Percentiles rank a stretch among this genome's conserved stretches.
Conservation (phyloP, 75 land plant genomes). For the Cryptomeria japonica region DNA sequence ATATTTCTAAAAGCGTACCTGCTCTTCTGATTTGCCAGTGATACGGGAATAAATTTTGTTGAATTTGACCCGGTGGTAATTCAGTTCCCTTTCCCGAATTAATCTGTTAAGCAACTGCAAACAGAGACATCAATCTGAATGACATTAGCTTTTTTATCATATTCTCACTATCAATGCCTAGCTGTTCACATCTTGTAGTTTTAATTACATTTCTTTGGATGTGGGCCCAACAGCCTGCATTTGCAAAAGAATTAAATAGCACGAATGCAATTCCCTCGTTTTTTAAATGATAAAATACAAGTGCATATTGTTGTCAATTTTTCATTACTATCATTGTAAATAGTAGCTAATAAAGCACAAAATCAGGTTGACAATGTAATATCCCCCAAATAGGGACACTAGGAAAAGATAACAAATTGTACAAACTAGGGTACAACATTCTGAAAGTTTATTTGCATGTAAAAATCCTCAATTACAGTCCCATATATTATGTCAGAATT, state of each 20-base stretch:
- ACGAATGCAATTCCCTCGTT: background rate
- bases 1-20: conserved; percentile 41
- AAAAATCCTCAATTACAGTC: too few species aligned
- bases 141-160: background rate
- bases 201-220: background rate
- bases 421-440: too few species aligned
- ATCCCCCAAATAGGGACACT: too few species aligned
- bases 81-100: conserved; percentile 80
- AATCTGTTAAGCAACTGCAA: conserved; percentile 76
- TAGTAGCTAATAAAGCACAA: background rate
- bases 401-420: too few species aligned
- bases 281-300: background rate
- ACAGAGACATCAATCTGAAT: conserved; percentile 3
- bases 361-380: background rate
- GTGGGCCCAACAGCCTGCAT: background rate
- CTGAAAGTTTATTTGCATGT: background rate
- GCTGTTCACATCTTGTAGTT: background rate
- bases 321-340: background rate
- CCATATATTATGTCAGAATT: too few species aligned
- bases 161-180: background rate
- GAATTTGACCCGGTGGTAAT: conserved; percentile 83
- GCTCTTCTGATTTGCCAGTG: conserved; percentile 77
- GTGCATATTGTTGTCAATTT: background rate
- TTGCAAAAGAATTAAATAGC: background rate
- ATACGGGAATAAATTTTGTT: conserved; percentile 86